Base-by-base conservation (phyloP, 2,329 filamentous ascomycete species). In the Exophiala sideris region DNA sequence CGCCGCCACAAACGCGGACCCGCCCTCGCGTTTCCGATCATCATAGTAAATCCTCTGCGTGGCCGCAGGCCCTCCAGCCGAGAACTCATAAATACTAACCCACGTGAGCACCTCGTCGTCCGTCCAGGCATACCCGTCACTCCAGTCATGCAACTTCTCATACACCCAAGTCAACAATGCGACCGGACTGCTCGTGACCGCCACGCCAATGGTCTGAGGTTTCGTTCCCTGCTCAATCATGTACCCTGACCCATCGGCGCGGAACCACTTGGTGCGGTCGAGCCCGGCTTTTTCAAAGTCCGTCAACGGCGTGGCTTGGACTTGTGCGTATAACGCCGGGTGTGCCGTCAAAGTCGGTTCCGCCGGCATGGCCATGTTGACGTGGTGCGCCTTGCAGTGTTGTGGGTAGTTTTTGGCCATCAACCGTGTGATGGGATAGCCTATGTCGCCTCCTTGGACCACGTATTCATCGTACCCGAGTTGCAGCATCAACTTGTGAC, bases 111-210 rank as follows among this genome's bases (percentile, higher is more conserved):
- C 78, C 70, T 91, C 87, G 49, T 90, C 86, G 56, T 89, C 84
- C 0, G 81, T 85, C 87, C 87, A 91, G 0, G 79, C 72, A 64
- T 90, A 90, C 76, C 69, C 46, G 62, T 91, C 87, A 0, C 83
- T 84, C 88, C 88, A 92, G 62, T 87, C 84, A 59, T 86, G 81
- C 24, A 92, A 72, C 67, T 92, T 92, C 70, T 92, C 89, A 61
- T 88, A 88, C 24, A 92, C 84, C 89, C 88, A 92, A 0, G 86
- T 81, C 1, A 92, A 74, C 2, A 90, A 71, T 0, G 80, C 86
- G 0, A 88, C 80, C 0, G 88, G 89, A 7, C 79, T 85, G 65
- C 90, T 87, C 0, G 81, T 76, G 3, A 91, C 74, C 0, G 76
- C 82, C 63, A 88, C 88, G 0, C 84, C 84, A 0, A 91, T 66